Conservation (phyloP, 2,329 filamentous ascomycete species). For the Clonostachys rhizophaga region DNA sequence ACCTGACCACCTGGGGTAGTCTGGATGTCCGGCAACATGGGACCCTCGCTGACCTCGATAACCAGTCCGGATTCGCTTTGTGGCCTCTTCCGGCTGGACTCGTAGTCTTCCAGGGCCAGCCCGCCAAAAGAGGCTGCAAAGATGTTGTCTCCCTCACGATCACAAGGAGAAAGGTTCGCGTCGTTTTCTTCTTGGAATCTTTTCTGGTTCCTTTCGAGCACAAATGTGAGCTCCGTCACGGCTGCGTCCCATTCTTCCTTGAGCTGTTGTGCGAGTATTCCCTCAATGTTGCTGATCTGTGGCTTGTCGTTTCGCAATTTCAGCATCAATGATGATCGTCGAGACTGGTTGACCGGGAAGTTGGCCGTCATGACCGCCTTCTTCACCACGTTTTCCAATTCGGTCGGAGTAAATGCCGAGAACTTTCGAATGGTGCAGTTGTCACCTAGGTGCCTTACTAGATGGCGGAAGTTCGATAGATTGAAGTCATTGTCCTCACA, state of each 20-base stretch:
- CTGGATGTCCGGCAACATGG: neutral
- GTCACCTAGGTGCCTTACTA: constrained; percentile 35
- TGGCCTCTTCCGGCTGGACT: constrained; percentile 12
- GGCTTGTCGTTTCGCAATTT: constrained; percentile 22
- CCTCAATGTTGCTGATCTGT: no score
- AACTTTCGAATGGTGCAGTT: constrained; percentile 39
- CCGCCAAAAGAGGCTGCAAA: constrained; percentile 28
- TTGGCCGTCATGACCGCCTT: constrained; percentile 22
- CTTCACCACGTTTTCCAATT: constrained; percentile 25
- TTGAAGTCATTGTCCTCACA: constrained; percentile 52
- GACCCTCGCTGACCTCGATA: neutral
- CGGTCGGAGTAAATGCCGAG: constrained; percentile 30
- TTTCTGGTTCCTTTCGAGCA: constrained; percentile 27
- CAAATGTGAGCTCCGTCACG: constrained; percentile 20
- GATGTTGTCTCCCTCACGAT: constrained; percentile 13
- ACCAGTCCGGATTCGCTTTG: no score
- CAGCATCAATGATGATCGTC: constrained; percentile 25
- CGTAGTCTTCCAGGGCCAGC: constrained; percentile 22
- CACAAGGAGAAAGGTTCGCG: constrained; percentile 9
- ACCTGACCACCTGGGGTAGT: constrained; percentile 6
- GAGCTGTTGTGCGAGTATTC: constrained; percentile 23
- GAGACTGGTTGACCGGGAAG: constrained; percentile 8
- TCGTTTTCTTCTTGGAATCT: constrained; percentile 4
- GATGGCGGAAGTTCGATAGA: constrained; percentile 41
- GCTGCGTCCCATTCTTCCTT: constrained; percentile 31